A percentile compares a stretch with the other conserved stretches of the same genome.
Conservation (phyloP, 106 monocot species). For the Hemerocallis citrina region DNA sequence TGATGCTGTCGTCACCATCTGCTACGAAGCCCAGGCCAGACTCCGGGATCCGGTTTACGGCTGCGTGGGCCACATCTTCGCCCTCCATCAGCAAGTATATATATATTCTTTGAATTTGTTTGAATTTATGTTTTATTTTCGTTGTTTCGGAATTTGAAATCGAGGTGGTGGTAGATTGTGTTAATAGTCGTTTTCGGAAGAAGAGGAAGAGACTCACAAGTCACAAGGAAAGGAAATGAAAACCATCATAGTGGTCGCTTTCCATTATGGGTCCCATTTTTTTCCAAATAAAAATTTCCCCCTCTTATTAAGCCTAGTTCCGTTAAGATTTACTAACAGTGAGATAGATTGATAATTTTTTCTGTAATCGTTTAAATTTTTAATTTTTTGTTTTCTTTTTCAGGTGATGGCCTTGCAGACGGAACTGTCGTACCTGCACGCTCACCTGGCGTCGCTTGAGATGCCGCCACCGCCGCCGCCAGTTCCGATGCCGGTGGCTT, state of each 20-base stretch:
- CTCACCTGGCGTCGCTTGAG: conserved; percentile 82
- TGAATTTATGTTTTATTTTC: not conserved
- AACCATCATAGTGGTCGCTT: not conserved
- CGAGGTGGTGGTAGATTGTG: not conserved
- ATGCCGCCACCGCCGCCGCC: conserved; percentile 52
- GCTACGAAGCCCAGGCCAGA: conserved; percentile 86
- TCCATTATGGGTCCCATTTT: not conserved
- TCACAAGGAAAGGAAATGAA: not conserved
- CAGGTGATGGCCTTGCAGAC: conserved; percentile 87
- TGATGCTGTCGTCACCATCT: conserved; percentile 94
- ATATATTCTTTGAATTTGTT: not conserved
- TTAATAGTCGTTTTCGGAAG: too few relatives aligned
- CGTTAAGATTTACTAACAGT: not conserved
- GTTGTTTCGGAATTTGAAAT: not conserved
- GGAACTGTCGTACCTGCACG: conserved; percentile 76
- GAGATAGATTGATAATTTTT: not conserved
- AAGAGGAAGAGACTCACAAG: conserved; percentile 4
- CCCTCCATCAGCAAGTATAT: conserved; percentile 88
- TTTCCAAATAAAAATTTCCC: not conserved
- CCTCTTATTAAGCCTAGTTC: not conserved
- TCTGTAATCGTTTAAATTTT: not conserved
- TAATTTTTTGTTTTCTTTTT: not conserved
- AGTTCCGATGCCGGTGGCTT: conserved; percentile 1
- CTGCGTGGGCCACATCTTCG: conserved; percentile 94
- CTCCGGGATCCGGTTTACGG: conserved; percentile 17